A percentile compares a stretch with the other conserved stretches of the same genome.
phyloP scores from a whole-genome alignment of 1,284 basidiomycete species.

The Pterulicium gracile region DNA sequence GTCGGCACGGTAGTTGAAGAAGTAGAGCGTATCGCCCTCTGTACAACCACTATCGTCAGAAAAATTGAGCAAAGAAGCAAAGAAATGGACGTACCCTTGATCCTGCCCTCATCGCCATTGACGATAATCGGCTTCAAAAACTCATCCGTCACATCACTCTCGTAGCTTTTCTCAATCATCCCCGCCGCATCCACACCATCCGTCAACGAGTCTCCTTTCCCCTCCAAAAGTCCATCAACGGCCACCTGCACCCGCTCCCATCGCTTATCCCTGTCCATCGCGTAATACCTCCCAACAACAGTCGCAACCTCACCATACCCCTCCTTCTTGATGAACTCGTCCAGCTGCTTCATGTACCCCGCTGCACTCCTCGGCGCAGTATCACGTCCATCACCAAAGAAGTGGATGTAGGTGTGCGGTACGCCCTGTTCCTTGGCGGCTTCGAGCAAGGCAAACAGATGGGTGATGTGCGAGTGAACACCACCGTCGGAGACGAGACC shows the following conservation, averaged over 20 bases:
- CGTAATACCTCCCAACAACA: slow-evolving; percentile 82
- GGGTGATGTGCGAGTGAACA: slow-evolving; percentile 87
- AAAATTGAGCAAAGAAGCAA: slow-evolving; percentile 2
- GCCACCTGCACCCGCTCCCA: slow-evolving; percentile 89
- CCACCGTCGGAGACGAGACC: slow-evolving; percentile 88
- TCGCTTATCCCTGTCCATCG: slow-evolving; percentile 92
- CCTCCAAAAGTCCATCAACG: slow-evolving; percentile 71
- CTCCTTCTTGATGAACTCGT: slow-evolving; percentile 69
- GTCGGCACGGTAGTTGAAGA: slow-evolving; percentile 94
- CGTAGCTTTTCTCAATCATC: slow-evolving; percentile 62
- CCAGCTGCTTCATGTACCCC: slow-evolving; percentile 65
- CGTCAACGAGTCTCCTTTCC: slow-evolving; percentile 55
- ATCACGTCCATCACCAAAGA: slow-evolving; percentile 85
- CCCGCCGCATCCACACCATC: slow-evolving; percentile 27
- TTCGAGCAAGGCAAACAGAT: slow-evolving; percentile 80
- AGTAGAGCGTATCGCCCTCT: slow-evolving; percentile 76
- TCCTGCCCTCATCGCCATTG: slow-evolving; percentile 65
- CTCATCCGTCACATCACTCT: slow-evolving; percentile 80
- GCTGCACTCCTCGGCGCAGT: slow-evolving; percentile 76
- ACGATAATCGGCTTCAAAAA: slow-evolving; percentile 90
- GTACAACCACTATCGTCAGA: slow-evolving; percentile 3
- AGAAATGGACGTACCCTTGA: slow-evolving; percentile 48
- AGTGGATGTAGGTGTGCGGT: slow-evolving; percentile 81
- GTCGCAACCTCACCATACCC: slow-evolving; percentile 70
- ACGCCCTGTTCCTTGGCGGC: slow-evolving; percentile 78